Percentiles rank a stretch among this genome's conserved stretches.
Evolutionary conservation across 2,329 filamentous ascomycete genomes (phyloP).

Genomic region (Aspergillus quadrilineatus): DNA sequence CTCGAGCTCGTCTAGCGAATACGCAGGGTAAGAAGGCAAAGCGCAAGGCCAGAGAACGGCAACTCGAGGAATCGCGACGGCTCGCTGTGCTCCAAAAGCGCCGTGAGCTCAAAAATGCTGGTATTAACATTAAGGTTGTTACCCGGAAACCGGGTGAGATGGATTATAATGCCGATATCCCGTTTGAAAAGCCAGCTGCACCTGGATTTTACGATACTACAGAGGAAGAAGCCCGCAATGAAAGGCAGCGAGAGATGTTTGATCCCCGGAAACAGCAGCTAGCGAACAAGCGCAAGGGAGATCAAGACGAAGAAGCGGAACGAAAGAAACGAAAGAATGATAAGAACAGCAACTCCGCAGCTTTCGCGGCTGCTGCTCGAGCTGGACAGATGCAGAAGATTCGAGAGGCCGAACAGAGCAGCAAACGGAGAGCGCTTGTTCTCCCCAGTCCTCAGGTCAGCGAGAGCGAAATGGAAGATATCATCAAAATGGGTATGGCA

Average conservation of each 20-base stretch:
- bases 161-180: constrained; percentile 99
- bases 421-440: constrained; percentile 79
- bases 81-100: constrained; percentile 91
- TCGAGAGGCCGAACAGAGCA: constrained; percentile 93
- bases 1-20: constrained; percentile 91
- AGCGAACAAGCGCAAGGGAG: constrained; percentile 88
- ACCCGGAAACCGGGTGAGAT: constrained; percentile 94
- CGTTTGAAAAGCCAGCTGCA: constrained; percentile 89
- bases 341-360: constrained; percentile 73
- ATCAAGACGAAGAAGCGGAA: constrained; percentile 76
- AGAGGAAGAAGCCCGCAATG: constrained; percentile 78
- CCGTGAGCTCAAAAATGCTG: constrained; percentile 92
- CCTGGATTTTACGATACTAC: constrained; percentile 89
- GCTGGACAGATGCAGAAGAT: constrained; percentile 94
- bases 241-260: constrained; percentile 78
- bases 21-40: constrained; percentile 99
- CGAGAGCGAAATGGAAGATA: constrained; percentile 90
- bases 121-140: constrained; percentile 95
- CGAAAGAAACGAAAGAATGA: constrained; percentile 86
- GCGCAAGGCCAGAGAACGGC: constrained; percentile 90
- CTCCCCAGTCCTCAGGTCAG: constrained; percentile 88
- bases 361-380: constrained; percentile 83
- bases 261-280: constrained; percentile 91
- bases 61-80: constrained; percentile 89
- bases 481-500: constrained; percentile 97